A percentile compares a stretch with the other conserved stretches of the same genome.
Evolutionary conservation across 225 moss, liverwort and hornwort species (phyloP).

Genomic region (Climacium dendroides): DNA sequence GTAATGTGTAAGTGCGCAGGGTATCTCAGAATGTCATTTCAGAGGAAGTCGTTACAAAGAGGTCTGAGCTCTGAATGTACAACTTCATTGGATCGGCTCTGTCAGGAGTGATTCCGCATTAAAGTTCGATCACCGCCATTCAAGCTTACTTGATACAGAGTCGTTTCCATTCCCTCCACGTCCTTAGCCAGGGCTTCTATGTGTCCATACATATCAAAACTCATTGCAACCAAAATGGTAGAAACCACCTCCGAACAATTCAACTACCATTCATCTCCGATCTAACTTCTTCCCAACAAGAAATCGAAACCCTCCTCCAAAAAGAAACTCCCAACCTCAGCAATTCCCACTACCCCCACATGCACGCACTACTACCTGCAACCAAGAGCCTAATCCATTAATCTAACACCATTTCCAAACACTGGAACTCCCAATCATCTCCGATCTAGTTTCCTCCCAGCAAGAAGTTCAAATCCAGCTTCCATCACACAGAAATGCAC

Average conservation of each 20-base stretch:
- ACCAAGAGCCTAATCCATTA: no score
- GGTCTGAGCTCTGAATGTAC: background rate
- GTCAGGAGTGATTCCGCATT: background rate
- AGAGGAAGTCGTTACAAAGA: background rate
- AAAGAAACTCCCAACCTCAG: no score
- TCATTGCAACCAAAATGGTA: background rate
- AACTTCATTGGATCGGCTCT: background rate
- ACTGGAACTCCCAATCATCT: no score
- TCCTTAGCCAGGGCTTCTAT: constrained; percentile 24
- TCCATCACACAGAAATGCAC: no score
- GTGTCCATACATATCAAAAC: constrained; percentile 27
- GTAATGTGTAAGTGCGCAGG: no score
- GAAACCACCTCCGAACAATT: background rate
- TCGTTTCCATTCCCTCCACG: constrained; percentile 37
- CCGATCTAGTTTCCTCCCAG: no score
- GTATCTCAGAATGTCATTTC: background rate
- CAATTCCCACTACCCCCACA: no score
- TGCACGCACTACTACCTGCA: no score
- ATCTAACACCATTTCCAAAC: no score
- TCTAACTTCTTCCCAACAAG: background rate
- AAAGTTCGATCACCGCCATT: background rate
- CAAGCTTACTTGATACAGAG: constrained; percentile 26
- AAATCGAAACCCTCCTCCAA: background rate
- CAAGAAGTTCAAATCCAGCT: no score
- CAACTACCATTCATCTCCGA: background rate